Evolutionary conservation across 768 basidiomycete genomes (phyloP).

Genomic region (Vararia minispora): DNA sequence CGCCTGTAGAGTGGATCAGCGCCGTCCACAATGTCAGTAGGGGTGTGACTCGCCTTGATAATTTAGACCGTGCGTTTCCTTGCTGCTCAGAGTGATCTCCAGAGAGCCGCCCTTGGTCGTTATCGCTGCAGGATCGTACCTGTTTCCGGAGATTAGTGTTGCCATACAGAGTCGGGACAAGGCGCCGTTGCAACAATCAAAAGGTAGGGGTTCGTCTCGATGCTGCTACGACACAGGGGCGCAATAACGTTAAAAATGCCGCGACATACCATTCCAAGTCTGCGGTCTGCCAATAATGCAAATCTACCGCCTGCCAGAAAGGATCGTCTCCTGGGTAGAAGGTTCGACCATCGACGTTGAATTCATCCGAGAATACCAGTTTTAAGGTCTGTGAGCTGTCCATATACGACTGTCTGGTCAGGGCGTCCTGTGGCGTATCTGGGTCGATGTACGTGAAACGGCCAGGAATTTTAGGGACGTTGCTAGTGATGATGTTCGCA

Average conservation of each 20-base stretch:
- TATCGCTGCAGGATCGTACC: constrained; percentile 76
- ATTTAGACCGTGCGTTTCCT: constrained; percentile 30
- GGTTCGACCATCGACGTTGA: constrained; percentile 57
- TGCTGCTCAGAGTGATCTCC: constrained; percentile 44
- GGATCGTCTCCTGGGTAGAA: constrained; percentile 73
- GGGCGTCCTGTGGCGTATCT: constrained; percentile 37
- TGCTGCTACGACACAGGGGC: neutral
- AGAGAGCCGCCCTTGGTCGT: constrained; percentile 30
- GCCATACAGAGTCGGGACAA: neutral
- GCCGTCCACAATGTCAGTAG: constrained; percentile 20
- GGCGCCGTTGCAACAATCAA: constrained; percentile 71
- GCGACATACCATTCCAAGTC: constrained; percentile 67
- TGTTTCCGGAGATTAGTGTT: constrained; percentile 23
- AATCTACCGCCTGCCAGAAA: constrained; percentile 75
- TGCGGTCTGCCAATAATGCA: constrained; percentile 61
- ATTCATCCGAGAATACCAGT: constrained; percentile 81
- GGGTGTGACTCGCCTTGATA: constrained; percentile 29
- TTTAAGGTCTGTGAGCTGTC: constrained; percentile 25
- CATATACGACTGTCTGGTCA: constrained; percentile 22
- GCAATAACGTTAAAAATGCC: neutral
- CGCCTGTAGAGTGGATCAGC: constrained; percentile 33
- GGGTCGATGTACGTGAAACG: constrained; percentile 32
- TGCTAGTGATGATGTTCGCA: constrained; percentile 70
- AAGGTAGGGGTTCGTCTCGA: constrained; percentile 54
- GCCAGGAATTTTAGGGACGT: constrained; percentile 25